These are phyloP conservation scores for Pestalotiopsis sp. DNA, from an alignment of 2,329 filamentous ascomycete species.

Conservation along the genomic window DNA sequence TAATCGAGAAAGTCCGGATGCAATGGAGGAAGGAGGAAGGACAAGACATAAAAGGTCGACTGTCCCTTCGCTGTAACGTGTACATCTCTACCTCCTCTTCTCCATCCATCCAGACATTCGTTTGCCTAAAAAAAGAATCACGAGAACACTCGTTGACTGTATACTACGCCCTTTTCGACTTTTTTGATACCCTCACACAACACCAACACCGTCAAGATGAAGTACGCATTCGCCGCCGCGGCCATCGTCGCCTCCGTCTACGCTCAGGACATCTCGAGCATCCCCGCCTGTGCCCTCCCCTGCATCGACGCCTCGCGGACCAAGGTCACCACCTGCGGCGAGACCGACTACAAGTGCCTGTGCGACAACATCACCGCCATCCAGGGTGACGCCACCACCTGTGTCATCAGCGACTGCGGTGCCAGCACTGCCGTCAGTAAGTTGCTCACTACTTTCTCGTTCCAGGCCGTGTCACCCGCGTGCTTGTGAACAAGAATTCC, in stretches of 20 bases:
- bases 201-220: slow-evolving; percentile 24
- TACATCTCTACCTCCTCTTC: not conserved
- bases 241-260: slow-evolving; percentile 23
- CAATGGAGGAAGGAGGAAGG: not conserved
- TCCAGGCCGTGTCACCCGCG: not conserved
- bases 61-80: not conserved
- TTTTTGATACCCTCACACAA: not conserved
- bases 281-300: slow-evolving; percentile 26
- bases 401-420: slow-evolving; percentile 25
- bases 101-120: slow-evolving; percentile 8
- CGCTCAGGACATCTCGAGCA: slow-evolving; percentile 25
- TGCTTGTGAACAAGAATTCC: too few species aligned
- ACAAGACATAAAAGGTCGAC: slow-evolving; percentile 2
- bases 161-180: not conserved
- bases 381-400: slow-evolving; percentile 21
- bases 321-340: slow-evolving; percentile 20
- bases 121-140: not conserved
- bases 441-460: not conserved
- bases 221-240: slow-evolving; percentile 24
- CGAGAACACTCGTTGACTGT: slow-evolving; percentile 10
- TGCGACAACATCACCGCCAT: slow-evolving; percentile 25
- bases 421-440: slow-evolving; percentile 19
- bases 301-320: slow-evolving; percentile 25
- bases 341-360: slow-evolving; percentile 27
- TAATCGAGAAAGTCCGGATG: not conserved